Conservation (phyloP, 73 alveolate genomes). For the Effrenium voratum region DNA sequence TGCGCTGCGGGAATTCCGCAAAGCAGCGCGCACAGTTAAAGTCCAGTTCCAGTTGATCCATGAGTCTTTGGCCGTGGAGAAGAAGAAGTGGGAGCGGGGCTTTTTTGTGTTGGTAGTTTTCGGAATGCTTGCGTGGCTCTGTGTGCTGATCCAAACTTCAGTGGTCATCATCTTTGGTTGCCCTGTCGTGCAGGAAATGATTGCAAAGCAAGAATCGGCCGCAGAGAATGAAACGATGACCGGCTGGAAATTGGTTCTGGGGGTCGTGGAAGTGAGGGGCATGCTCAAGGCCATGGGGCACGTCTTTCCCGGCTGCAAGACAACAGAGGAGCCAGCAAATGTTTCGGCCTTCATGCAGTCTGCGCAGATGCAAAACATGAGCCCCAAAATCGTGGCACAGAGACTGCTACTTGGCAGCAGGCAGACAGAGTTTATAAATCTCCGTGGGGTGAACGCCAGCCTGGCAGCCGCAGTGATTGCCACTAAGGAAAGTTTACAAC, state of each 20-base stretch:
- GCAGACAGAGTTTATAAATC: not conserved
- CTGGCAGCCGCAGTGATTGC: not conserved
- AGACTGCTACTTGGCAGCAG: not conserved
- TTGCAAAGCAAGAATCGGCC: not conserved
- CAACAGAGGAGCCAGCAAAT: not conserved
- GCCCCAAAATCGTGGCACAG: not conserved
- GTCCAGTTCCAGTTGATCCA: not conserved
- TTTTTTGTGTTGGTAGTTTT: too few species aligned
- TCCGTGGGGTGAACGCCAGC: not conserved
- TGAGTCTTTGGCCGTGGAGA: not conserved
- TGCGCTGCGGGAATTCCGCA: not conserved
- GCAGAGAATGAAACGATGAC: not conserved
- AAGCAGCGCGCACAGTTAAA: not conserved
- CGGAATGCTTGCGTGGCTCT: not conserved
- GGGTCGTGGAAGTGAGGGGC: not conserved
- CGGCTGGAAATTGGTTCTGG: not conserved
- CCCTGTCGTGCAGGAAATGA: not conserved
- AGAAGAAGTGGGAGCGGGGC: not conserved
- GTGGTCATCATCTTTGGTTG: not conserved
- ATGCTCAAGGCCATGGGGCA: not conserved
- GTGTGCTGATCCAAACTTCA: not conserved
- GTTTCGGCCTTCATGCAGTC: not conserved
- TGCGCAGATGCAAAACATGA: not conserved
- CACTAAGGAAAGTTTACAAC: constrained; percentile 4
- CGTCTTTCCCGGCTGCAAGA: not conserved